Percentiles rank a stretch among this genome's conserved stretches.
These are phyloP conservation scores for Phytophthora citrophthora DNA, from an alignment of 352 stramenopile genomes.

Conservation along the genomic window DNA sequence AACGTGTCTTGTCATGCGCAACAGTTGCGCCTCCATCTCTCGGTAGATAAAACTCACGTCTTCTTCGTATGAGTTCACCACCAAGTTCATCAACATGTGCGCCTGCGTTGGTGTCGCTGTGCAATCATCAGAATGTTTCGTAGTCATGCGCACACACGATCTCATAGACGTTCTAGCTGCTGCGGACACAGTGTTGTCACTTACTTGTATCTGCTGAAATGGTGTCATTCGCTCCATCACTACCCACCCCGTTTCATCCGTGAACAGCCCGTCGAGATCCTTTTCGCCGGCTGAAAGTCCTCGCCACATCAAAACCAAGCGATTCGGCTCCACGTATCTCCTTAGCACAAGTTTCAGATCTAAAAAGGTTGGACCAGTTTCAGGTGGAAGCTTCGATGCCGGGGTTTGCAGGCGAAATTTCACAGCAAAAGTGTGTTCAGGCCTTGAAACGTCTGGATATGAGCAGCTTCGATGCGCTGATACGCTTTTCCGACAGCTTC, in stretches of 20 bases:
- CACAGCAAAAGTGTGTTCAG: constrained; percentile 42
- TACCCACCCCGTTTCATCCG: constrained; percentile 42
- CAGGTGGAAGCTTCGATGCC: constrained; percentile 1
- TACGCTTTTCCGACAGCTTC: constrained; percentile 36
- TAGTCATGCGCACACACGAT: constrained; percentile 36
- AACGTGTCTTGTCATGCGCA: constrained; percentile 26
- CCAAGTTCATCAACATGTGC: constrained; percentile 25
- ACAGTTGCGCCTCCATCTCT: constrained; percentile 42
- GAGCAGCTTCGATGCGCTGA: constrained; percentile 37
- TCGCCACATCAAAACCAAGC: constrained; percentile 39
- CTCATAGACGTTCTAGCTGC: constrained; percentile 30
- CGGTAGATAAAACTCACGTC: constrained; percentile 47
- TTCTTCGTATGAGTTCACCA: constrained; percentile 45
- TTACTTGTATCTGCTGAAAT: neutral
- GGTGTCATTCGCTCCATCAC: constrained; percentile 29
- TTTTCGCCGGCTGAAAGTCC: constrained; percentile 43
- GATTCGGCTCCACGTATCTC: constrained; percentile 39
- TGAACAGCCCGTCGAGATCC: constrained; percentile 32
- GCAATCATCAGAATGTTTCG: constrained; percentile 18
- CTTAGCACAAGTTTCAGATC: constrained; percentile 46
- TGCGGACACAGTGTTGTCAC: neutral
- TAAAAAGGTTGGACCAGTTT: constrained; percentile 14
- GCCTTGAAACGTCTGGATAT: constrained; percentile 34
- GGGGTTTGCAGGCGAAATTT: constrained; percentile 39
- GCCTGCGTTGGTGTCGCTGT: constrained; percentile 4